Evolutionary conservation across 371 early-diverging fungal genomes (phyloP), one percentile per base, ranked within the genome.

Genomic region (Nematocida displodere): DNA sequence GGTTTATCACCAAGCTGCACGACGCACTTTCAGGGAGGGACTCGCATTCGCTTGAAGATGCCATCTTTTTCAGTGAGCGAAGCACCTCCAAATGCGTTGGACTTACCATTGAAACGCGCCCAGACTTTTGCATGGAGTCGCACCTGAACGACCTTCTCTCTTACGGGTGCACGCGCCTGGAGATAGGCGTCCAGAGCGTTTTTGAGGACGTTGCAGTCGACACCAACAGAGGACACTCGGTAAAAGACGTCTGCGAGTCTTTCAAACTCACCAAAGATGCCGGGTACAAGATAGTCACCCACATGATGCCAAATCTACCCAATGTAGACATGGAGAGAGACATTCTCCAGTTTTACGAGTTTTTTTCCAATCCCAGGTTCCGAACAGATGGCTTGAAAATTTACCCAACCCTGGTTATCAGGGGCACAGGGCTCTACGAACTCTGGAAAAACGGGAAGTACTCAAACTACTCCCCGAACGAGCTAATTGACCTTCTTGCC

Each of bases 281-380:
- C 22, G 99, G 99, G 2, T 99, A 93, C 87, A 99, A 99, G 84
- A 91, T 99, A 2, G 98, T 99, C 8, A 90, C 97, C 7, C 99
- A 99, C 78, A 97, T 99, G 98, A 99, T 99, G 99, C 99, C 99
- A 15, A 97, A 99, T 86, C 86, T 99, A 53, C 98, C 99, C 0
- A 97, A 99, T 82, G 98, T 99, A 3, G 97, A 95, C 26, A 94
- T 93, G 91, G 94, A 95, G 83, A 89, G 99, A 63, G 99, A 99
- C 79, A 86, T 95, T 59, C 95, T 93, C 62, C 98, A 99, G 79
- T 97, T 99, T 84, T 90, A 91, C 66, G 85, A 99, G 85, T 97
- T 91, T 81, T 99, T 99, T 87, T 94, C 95, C 79, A 97, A 95
- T 82, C 99, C 99, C 26, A 90, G 89, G 20, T 97, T 94, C 86